Evolutionary conservation across 2,329 filamentous ascomycete species (phyloP).

Genomic region (Hymenoscyphus fructigenus): DNA sequence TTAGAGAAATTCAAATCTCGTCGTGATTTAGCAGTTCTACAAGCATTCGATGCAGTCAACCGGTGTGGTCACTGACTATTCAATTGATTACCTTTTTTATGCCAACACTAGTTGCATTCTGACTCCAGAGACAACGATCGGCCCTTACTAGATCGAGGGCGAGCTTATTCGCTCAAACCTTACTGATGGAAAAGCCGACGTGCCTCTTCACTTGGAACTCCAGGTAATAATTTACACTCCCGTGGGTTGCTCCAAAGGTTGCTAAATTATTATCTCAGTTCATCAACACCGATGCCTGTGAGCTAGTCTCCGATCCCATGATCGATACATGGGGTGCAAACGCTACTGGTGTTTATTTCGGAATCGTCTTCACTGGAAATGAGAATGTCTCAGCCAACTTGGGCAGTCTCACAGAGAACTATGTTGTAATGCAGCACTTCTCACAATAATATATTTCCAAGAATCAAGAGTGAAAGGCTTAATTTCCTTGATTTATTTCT

Average conservation of each 20-base stretch:
- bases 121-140: constrained; percentile 50
- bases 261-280: constrained; percentile 27
- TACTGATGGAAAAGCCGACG: constrained; percentile 36
- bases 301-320: constrained; percentile 39
- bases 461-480: no score
- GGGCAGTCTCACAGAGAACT: constrained; percentile 30
- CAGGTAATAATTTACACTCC: constrained; percentile 13
- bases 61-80: constrained; percentile 37
- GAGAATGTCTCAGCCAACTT: constrained; percentile 27
- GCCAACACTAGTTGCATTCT: constrained; percentile 47
- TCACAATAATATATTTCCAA: no score
- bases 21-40: background rate
- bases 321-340: constrained; percentile 45
- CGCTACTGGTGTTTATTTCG: constrained; percentile 41
- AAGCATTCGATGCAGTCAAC: constrained; percentile 12
- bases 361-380: constrained; percentile 25
- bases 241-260: no score
- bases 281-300: constrained; percentile 42
- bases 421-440: no score
- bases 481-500: no score
- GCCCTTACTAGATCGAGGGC: constrained; percentile 49
- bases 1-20: background rate
- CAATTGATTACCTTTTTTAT: constrained; percentile 41
- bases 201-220: constrained; percentile 41
- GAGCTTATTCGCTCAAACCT: constrained; percentile 40